Evolutionary conservation across 2,329 filamentous ascomycete species (phyloP).

Genomic region (Epichloe gansuensis): DNA sequence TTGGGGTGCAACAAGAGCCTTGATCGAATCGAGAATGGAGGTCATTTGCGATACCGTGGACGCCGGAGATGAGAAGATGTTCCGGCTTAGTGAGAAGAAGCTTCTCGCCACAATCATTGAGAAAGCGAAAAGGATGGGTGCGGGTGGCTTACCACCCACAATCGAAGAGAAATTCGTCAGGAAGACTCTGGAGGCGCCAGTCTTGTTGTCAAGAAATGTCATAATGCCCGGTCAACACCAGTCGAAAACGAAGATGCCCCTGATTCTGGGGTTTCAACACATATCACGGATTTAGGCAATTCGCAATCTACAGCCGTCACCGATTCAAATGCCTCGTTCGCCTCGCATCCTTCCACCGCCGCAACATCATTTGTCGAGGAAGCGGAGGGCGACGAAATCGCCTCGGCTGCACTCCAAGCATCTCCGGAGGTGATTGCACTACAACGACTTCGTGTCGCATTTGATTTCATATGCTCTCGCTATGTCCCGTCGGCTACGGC

Average conservation of each 20-base stretch:
- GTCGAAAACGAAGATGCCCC: slow-evolving; percentile 5
- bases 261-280: slow-evolving; percentile 12
- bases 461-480: slow-evolving; percentile 50
- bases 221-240: slow-evolving; percentile 18
- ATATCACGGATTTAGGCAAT: slow-evolving; percentile 19
- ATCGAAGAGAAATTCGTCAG: slow-evolving; percentile 79
- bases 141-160: slow-evolving; percentile 55
- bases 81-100: slow-evolving; percentile 62
- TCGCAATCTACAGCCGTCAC: slow-evolving; percentile 31
- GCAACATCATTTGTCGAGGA: slow-evolving; percentile 31
- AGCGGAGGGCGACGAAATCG: slow-evolving; percentile 18
- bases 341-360: slow-evolving; percentile 31
- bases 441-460: slow-evolving; percentile 51
- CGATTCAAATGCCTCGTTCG: slow-evolving; percentile 21
- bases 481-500: slow-evolving; percentile 43
- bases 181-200: slow-evolving; percentile 62
- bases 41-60: slow-evolving; percentile 72
- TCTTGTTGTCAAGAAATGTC: slow-evolving; percentile 54
- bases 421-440: slow-evolving; percentile 40
- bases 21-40: slow-evolving; percentile 54
- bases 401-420: slow-evolving; percentile 32
- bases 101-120: slow-evolving; percentile 50
- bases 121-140: slow-evolving; percentile 62
- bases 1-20: slow-evolving; percentile 31
- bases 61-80: slow-evolving; percentile 76